These are phyloP conservation scores for Exophiala bonariae DNA, from an alignment of 2,329 filamentous ascomycete genomes.

Conservation along the genomic window DNA sequence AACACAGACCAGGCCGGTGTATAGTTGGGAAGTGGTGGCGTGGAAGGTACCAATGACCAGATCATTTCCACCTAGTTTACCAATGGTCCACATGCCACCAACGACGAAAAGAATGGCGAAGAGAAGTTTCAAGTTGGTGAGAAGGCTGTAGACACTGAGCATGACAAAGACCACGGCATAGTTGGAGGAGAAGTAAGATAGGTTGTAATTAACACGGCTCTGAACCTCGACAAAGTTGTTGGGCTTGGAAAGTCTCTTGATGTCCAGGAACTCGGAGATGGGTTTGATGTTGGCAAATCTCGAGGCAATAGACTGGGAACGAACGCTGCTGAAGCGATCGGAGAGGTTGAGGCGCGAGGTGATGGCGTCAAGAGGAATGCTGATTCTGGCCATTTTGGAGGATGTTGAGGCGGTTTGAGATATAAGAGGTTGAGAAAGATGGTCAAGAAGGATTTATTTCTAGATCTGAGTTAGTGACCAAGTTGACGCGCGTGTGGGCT, in stretches of 20 bases:
- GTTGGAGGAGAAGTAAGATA: conserved; percentile 97
- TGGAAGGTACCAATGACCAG: conserved; percentile 80
- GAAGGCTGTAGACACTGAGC: conserved; percentile 91
- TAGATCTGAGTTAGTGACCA: too few species aligned
- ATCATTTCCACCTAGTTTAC: conserved; percentile 84
- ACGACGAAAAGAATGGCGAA: conserved; percentile 91
- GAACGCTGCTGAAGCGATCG: conserved; percentile 81
- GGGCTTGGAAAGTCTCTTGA: conserved; percentile 95
- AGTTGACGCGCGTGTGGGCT: too few species aligned
- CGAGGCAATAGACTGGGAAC: conserved; percentile 73
- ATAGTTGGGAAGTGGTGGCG: conserved; percentile 88
- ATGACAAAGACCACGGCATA: conserved; percentile 92
- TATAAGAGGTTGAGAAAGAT: too few species aligned
- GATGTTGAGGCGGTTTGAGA: not conserved
- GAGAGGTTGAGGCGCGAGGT: conserved; percentile 85
- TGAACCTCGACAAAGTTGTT: conserved; percentile 87
- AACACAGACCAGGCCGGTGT: conserved; percentile 81
- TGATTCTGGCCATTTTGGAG: conserved; percentile 73
- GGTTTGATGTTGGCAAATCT: conserved; percentile 93
- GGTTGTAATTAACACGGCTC: conserved; percentile 93
- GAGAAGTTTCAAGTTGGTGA: conserved; percentile 82
- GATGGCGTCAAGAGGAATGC: conserved; percentile 87
- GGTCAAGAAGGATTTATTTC: too few species aligned
- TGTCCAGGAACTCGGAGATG: conserved; percentile 88
- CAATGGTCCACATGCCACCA: conserved; percentile 85